Evolutionary conservation across 2,329 filamentous ascomycete species (phyloP).

Genomic region (Fusarium compactum): DNA sequence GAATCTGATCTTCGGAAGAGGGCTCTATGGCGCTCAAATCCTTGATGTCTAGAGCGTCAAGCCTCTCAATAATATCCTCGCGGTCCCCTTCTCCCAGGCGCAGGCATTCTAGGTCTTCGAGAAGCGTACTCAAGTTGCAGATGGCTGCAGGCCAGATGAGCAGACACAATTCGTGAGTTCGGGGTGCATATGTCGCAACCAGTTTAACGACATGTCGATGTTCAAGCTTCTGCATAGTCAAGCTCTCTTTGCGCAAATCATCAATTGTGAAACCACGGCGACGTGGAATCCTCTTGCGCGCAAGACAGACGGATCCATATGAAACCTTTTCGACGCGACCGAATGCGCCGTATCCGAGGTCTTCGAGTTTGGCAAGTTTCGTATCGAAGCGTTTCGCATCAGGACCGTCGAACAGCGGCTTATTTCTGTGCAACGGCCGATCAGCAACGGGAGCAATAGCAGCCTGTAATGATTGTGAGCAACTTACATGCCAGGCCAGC

Average conservation of each 20-base stretch:
- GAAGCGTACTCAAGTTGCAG: slow-evolving; percentile 58
- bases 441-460: slow-evolving; percentile 10
- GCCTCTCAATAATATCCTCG: slow-evolving; percentile 55
- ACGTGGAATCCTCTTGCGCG: slow-evolving; percentile 58
- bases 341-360: slow-evolving; percentile 59
- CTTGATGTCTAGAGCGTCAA: slow-evolving; percentile 55
- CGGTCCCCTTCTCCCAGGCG: slow-evolving; percentile 54
- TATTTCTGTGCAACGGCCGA: slow-evolving; percentile 43
- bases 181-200: slow-evolving; percentile 60
- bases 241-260: slow-evolving; percentile 58
- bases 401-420: slow-evolving; percentile 47
- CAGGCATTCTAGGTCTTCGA: slow-evolving; percentile 58
- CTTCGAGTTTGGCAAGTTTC: slow-evolving; percentile 49
- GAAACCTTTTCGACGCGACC: slow-evolving; percentile 60
- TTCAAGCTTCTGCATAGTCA: slow-evolving; percentile 61
- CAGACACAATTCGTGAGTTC: slow-evolving; percentile 57
- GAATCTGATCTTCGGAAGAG: slow-evolving; percentile 33
- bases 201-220: slow-evolving; percentile 63
- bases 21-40: slow-evolving; percentile 54
- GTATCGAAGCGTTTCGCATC: slow-evolving; percentile 53
- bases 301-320: slow-evolving; percentile 57
- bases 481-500: slow-evolving; percentile 52
- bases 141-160: slow-evolving; percentile 62
- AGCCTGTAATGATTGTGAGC: not conserved
- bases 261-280: slow-evolving; percentile 55